Evolutionary conservation across 129 eudicot genomes (phyloP), one percentile per base, ranked within the genome.

Genomic region (Ambrosia trifida): DNA sequence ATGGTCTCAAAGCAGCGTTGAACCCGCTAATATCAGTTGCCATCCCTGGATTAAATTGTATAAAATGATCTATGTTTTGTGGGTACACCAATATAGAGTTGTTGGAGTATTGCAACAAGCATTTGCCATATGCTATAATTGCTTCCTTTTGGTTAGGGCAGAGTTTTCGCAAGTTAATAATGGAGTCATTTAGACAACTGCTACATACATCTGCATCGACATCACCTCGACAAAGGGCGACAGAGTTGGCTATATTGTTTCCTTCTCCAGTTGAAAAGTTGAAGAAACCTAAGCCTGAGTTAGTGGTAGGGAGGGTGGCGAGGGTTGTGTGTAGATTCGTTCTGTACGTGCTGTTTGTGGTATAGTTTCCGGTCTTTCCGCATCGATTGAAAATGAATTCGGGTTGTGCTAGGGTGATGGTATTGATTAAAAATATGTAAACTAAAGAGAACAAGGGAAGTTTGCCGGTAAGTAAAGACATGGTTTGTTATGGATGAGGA

Each of bases 101-200:
- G 43, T 59, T 59, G 11, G 65, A 59, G 65, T 59, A 31, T 30
- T 59, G 17, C 41, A 59, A 31, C 65, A 59, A 28, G 8, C 65
- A 59, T 0, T 4, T 0, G 41, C 0, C 41, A 11, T 59, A 59
- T 17, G 0, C 1, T 12, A 9, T 9, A 3, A 30, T 4, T 59
- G 65, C 65, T 11, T 59, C 65, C 19, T 28, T 14, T 6, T 30
- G 41, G 5, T 59, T 30, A 3, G 65, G 40, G 65, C 65, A 59
- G 1, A 31, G 1, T 30, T 30, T 32, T 59, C 41, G 18, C 11
- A 60, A 4, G 19, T 60, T 60, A 31, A 32, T 43, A 6, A 60
- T 60, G 4, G 66, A 31, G 44, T 60, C 43, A 60, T 60, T 60
- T 0, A 60, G 19, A 59, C 65, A 59, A 31, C 19, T 59, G 41